phyloP scores from a whole-genome alignment of 2,329 filamentous ascomycete genomes.

The Canariomyces notabilis region DNA sequence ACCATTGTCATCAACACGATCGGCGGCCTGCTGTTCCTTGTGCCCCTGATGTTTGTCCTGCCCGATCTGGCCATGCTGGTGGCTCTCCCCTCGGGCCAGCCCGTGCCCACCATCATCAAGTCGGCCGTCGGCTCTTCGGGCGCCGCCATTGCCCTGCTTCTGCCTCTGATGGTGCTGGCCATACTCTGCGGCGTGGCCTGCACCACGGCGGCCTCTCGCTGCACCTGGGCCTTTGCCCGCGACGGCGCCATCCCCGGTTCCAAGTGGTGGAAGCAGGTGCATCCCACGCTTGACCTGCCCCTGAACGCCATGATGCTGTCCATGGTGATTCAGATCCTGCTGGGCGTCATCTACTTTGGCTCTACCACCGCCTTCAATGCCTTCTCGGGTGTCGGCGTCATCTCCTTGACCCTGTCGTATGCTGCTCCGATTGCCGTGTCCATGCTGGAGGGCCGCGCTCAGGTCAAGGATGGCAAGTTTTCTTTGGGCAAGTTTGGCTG shows the following conservation, averaged over 20 bases:
- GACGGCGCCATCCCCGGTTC: conserved; percentile 65
- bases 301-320: conserved; percentile 69
- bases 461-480: conserved; percentile 53
- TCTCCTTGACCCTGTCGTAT: conserved; percentile 64
- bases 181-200: conserved; percentile 64
- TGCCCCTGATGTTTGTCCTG: conserved; percentile 65
- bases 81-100: conserved; percentile 52
- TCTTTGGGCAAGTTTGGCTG: conserved; percentile 57
- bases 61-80: conserved; percentile 55
- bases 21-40: conserved; percentile 61
- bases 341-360: conserved; percentile 66
- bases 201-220: conserved; percentile 63
- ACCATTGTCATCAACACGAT: conserved; percentile 63
- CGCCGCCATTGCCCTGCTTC: conserved; percentile 56
- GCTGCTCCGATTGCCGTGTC: conserved; percentile 62
- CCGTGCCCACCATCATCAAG: conserved; percentile 60
- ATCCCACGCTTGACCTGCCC: conserved; percentile 58
- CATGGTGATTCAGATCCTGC: conserved; percentile 58
- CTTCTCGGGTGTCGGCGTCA: conserved; percentile 66
- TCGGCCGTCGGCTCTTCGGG: conserved; percentile 55
- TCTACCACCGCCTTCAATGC: conserved; percentile 66
- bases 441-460: conserved; percentile 54
- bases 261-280: conserved; percentile 55
- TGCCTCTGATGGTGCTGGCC: conserved; percentile 62
- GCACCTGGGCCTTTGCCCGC: conserved; percentile 64